Evolutionary conservation across 257 asterid species (phyloP).

Genomic region (Orobanche coerulescens): DNA sequence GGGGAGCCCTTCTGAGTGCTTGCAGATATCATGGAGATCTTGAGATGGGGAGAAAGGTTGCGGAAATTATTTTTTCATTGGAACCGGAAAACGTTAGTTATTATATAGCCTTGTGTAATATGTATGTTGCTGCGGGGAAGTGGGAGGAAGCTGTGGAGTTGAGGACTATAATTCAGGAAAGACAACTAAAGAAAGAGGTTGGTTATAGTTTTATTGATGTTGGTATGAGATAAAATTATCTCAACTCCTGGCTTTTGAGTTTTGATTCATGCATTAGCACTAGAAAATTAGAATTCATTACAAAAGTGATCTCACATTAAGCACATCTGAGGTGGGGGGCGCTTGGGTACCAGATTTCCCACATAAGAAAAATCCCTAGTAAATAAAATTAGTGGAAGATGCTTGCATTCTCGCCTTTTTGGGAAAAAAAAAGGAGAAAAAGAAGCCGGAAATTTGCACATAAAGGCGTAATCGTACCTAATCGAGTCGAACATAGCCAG

Average conservation of each 20-base stretch:
- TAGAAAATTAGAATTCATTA: too few relatives aligned
- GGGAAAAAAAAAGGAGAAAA: too few relatives aligned
- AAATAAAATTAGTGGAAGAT: too few relatives aligned
- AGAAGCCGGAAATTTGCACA: too few relatives aligned
- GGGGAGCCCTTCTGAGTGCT: slow-evolving; percentile 65
- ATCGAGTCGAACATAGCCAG: too few relatives aligned
- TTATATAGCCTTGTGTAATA: slow-evolving; percentile 43
- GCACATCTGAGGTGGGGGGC: too few relatives aligned
- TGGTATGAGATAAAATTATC: slow-evolving; percentile 22
- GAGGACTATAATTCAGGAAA: slow-evolving; percentile 40
- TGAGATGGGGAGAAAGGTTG: slow-evolving; percentile 54
- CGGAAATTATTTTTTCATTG: slow-evolving; percentile 30
- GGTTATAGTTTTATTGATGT: slow-evolving; percentile 47
- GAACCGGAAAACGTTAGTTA: slow-evolving; percentile 59
- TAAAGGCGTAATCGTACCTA: too few relatives aligned
- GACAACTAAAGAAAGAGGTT: slow-evolving; percentile 40
- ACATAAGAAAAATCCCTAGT: too few relatives aligned
- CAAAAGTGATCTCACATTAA: too few relatives aligned
- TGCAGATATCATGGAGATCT: slow-evolving; percentile 52
- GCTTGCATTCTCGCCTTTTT: too few relatives aligned
- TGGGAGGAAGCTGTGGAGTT: slow-evolving; percentile 68
- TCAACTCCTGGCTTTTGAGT: neutral
- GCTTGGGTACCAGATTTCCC: too few relatives aligned
- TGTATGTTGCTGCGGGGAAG: slow-evolving; percentile 55
- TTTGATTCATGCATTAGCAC: too few relatives aligned